Evolutionary conservation across 352 stramenopile species (phyloP).

Genomic region (Globisporangium ultimum): DNA sequence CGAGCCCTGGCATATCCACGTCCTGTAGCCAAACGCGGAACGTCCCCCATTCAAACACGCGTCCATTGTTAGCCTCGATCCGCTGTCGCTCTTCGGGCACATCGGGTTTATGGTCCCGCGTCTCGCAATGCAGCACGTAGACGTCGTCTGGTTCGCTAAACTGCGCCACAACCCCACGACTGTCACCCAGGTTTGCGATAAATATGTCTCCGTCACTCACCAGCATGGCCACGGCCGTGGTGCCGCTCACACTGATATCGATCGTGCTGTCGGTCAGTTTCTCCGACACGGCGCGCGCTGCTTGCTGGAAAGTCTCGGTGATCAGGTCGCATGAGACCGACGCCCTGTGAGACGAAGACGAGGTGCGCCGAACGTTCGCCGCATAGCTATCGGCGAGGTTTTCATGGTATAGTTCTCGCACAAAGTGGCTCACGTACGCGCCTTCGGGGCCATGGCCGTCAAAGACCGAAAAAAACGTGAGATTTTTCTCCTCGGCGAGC

Average conservation of each 20-base stretch:
- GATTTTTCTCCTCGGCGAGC: conserved; percentile 34
- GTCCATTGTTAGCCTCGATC: conserved; percentile 67
- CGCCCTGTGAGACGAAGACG: conserved; percentile 1
- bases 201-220: conserved; percentile 60
- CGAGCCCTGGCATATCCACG: conserved; percentile 79
- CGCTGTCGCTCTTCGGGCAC: conserved; percentile 55
- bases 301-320: conserved; percentile 49
- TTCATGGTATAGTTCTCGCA: conserved; percentile 64
- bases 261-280: conserved; percentile 43
- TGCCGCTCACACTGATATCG: conserved; percentile 77
- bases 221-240: conserved; percentile 63
- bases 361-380: neutral
- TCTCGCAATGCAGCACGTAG: conserved; percentile 60
- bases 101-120: conserved; percentile 81
- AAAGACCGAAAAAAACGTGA: conserved; percentile 73
- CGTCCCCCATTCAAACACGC: conserved; percentile 79
- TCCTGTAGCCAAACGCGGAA: conserved; percentile 84
- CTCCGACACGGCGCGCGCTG: conserved; percentile 34
- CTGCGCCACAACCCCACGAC: conserved; percentile 53
- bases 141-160: conserved; percentile 25
- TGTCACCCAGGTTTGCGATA: conserved; percentile 75
- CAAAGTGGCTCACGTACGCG: conserved; percentile 72
- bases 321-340: conserved; percentile 39
- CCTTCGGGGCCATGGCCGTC: conserved; percentile 75
- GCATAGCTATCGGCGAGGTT: conserved; percentile 42